Base-by-base conservation (phyloP, 2,329 filamentous ascomycete genomes). In the Ophiostoma sp. region DNA sequence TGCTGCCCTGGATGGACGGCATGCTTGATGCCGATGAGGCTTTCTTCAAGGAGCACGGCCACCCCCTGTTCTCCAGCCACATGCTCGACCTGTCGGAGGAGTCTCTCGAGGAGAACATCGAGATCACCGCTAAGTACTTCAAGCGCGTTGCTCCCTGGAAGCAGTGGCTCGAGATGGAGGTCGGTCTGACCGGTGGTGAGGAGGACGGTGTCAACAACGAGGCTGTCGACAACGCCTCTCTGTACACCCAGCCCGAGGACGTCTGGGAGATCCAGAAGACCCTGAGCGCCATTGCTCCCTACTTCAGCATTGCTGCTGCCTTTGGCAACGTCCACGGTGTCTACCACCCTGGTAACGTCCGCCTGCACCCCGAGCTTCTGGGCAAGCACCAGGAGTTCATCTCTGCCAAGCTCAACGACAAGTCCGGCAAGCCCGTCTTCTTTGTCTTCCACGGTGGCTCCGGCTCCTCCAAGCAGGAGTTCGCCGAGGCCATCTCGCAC, bases 321-420 rank as follows among this genome's bases (percentile, higher is more conserved):
- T 99, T 99, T 84, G 95, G 95, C 75, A 99, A 99, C 81, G 95
- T 98, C 71, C 95, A 99, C 85, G 95, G 95, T 81, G 94, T 99
- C 76, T 98, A 98, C 89, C 72, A 73, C 55, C 71, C 73, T n/a
- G 73, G 76, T 76, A 98, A 98, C 82, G 95, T 98, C 82, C 92
- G 92, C 83, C 89, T 99, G 73, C 93, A 96, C 84, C 95, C 95
- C 69, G 92, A 96, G 83, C 89, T 99, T 66, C 91, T 99, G 75
- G 86, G 87, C 81, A 97, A 98, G 90, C 95, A 99, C 88, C 95
- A 99, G 85, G 85, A 85, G 73, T 92, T 90, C 81, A 92, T 97
- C 80, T 87, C 92, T 81, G 87, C 94, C 81, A 87, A 96, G 84
- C 87, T 89, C 73, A 80, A 81, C 74, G 82, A 86, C 76, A 82